Base-by-base conservation (phyloP, 1,284 basidiomycete genomes). In the Ganoderma boninense region DNA sequence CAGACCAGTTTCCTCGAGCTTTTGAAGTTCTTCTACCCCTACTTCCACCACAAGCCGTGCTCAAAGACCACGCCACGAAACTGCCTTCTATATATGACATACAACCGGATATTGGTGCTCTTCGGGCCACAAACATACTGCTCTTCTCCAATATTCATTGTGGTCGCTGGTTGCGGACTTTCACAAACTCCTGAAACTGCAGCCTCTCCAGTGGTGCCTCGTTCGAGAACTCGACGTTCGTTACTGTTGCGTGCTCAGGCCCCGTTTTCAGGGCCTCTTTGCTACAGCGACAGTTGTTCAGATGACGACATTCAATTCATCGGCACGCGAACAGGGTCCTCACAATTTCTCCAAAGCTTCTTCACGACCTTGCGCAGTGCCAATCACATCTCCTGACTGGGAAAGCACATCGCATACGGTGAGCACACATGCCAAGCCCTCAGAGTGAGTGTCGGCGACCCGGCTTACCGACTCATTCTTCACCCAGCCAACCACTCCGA, bases 401-500 rank as follows among this genome's bases (percentile, higher is more conserved):
- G 26, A 2, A 4, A 4, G 13, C 26, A 23, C 56, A 46, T 10
- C 38, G 38, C 18, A 14, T 38, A 4, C 23, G 18, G 16, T 26
- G 4, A n/a, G 52, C 38, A 52, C 20, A 23, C 20, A 56, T 56
- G 11, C 13, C 52, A 14, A 10, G n/a, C n/a, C 26, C n/a, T 5
- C 38, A 1, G 38, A 38, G 1, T 23, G 11, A 40, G 44, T 43
- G 18, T 14, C 14, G 4, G 56, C 4, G 18, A 26, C 10, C 1
- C 14, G 68, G 57, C 74, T 69, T 32, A 80, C 79, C 38, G 73
- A 69, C 29, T 79, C 76, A 68, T 80, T 80, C 62, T 75, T 74
- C 13, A 79, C 74, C 79, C 79, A 80, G 6, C 79, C 79, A 1
- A 80, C 79, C n/a, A 80, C 69, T 0, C 77, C 76, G 0, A 74